A percentile compares a stretch with the other conserved stretches of the same genome.
Conservation (phyloP, 495 filamentous ascomycete genomes). For the Platismatia glauca region DNA sequence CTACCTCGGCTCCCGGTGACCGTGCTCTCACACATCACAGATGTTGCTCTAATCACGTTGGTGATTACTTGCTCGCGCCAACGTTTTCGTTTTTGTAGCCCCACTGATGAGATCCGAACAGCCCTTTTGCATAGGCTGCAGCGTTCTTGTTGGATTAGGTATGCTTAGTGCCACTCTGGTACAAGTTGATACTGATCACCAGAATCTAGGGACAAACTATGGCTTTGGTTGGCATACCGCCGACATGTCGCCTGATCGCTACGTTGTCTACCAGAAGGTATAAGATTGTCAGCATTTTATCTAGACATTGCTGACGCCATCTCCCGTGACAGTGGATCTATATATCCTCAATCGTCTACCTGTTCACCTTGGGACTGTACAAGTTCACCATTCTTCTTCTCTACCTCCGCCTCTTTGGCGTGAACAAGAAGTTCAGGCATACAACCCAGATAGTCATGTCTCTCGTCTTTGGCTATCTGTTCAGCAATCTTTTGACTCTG, state of each 20-base stretch:
- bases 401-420: conserved; percentile 34
- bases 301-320: background rate
- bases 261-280: background rate
- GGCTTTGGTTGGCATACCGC: background rate
- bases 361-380: conserved; percentile 32
- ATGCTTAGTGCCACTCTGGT: conserved; percentile 4
- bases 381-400: conserved; percentile 34
- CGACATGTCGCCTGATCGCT: background rate
- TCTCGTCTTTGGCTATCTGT: conserved; percentile 35
- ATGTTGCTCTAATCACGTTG: conserved; percentile 17
- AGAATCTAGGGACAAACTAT: background rate
- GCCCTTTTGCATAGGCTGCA: too few species aligned
- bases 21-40: conserved; percentile 12
- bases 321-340: conserved; percentile 27
- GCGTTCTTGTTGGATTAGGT: conserved; percentile 20
- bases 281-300: background rate
- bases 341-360: conserved; percentile 32
- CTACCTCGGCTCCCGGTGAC: background rate
- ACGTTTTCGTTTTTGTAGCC: background rate
- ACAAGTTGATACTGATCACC: background rate
- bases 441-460: conserved; percentile 33
- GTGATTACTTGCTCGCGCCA: background rate
- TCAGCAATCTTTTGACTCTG: conserved; percentile 33
- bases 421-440: conserved; percentile 31
- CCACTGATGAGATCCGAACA: background rate